Conservation (phyloP, 2,329 filamentous ascomycete genomes). For the Colletotrichum liriopes region DNA sequence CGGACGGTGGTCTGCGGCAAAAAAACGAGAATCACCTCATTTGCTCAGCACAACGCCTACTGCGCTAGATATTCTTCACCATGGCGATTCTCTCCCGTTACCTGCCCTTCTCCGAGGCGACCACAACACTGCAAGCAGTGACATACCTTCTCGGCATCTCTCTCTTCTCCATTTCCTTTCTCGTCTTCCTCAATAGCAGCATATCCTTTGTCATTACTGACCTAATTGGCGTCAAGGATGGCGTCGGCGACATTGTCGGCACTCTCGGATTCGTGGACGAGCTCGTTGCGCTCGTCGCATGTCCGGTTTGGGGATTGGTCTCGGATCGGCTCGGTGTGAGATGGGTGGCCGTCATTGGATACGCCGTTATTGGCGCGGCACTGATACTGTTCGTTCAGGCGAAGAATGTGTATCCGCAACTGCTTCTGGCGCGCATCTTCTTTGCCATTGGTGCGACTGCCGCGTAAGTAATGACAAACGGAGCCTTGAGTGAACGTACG, state of each 20-base stretch:
- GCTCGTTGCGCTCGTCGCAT: slow-evolving; percentile 84
- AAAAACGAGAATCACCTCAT: slow-evolving; percentile 34
- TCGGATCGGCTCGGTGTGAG: slow-evolving; percentile 85
- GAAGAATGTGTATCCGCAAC: slow-evolving; percentile 87
- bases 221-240: slow-evolving; percentile 80
- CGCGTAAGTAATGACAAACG: slow-evolving; percentile 66
- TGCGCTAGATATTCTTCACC: slow-evolving; percentile 9
- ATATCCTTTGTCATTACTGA: slow-evolving; percentile 90
- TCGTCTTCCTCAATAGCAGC: slow-evolving; percentile 90
- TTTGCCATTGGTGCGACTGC: slow-evolving; percentile 96
- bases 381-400: slow-evolving; percentile 89
- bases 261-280: slow-evolving; percentile 90
- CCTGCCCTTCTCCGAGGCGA: slow-evolving; percentile 72
- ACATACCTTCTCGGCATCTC: slow-evolving; percentile 88
- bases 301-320: slow-evolving; percentile 83
- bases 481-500: neutral
- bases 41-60: slow-evolving; percentile 27
- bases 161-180: slow-evolving; percentile 89
- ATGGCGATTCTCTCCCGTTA: slow-evolving; percentile 57
- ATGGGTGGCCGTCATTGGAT: slow-evolving; percentile 82
- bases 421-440: slow-evolving; percentile 86
- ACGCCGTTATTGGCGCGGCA: slow-evolving; percentile 83
- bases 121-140: slow-evolving; percentile 74
- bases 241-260: slow-evolving; percentile 85
- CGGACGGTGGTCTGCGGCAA: slow-evolving; percentile 33